Evolutionary conservation across 768 basidiomycete species (phyloP), one percentile per base, ranked within the genome.

Genomic region (Rhodotorula toruloides): DNA sequence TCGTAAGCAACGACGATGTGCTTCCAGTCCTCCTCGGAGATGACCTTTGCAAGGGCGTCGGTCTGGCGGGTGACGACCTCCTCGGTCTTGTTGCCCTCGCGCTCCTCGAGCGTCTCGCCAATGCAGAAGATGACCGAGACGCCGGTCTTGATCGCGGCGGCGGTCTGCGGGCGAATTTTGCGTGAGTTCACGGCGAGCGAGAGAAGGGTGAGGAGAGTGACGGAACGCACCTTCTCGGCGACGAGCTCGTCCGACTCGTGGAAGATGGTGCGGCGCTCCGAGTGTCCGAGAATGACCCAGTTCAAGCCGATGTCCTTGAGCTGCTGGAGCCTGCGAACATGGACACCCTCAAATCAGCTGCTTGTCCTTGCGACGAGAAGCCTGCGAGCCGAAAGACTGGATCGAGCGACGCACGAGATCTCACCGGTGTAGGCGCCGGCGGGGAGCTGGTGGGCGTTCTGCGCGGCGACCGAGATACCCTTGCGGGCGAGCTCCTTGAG

Each of bases 351-450:
- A 11, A 19, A 19, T 42, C 13, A 54, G 21, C 22, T 4, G 27
- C 39, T 40, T 43, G 43, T 40, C n/a, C n/a, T n/a, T n/a, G n/a
- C n/a, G n/a, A n/a, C n/a, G n/a, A n/a, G n/a, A n/a, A n/a, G n/a
- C n/a, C n/a, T n/a, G n/a, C n/a, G n/a, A n/a, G n/a, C n/a, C n/a
- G n/a, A n/a, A n/a, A n/a, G n/a, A n/a, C n/a, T n/a, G n/a, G 42
- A 12, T 42, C 42, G 42, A 42, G 42, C 42, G 17, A 75, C 81
- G 44, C 58, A 87, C 90, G 92, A 94, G 81, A 90, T 90, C 80
- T 99, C 96, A 65, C 96, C 96, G 19, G 96, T 98, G 81, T 86
- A 99, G 17, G 94, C 94, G 56, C 94, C 94, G 29, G 84, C 84
- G 19, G 83, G 76, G 79, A 91, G 87, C 77, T 83, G 83, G 81